Conservation (phyloP, 2,329 filamentous ascomycete species). For the Paecilomyces sp. region DNA sequence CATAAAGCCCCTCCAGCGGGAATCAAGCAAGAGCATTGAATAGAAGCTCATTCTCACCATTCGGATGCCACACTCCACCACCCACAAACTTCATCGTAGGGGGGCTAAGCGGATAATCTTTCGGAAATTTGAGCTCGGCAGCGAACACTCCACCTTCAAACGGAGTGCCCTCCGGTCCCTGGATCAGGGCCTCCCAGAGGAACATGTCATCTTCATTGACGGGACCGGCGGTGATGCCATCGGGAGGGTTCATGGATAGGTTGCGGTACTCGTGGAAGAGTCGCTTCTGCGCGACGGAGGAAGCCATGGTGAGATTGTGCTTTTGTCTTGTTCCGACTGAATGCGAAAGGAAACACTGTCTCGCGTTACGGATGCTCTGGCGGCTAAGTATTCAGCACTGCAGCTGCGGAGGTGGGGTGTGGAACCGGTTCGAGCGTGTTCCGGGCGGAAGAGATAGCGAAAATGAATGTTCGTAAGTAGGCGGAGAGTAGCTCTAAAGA, state of each 20-base stretch:
- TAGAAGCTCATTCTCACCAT: conserved; percentile 53
- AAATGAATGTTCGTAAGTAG: not conserved
- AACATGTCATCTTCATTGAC: conserved; percentile 92
- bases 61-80: conserved; percentile 86
- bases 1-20: not conserved
- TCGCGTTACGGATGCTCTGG: not conserved
- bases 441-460: not conserved
- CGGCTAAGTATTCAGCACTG: not conserved
- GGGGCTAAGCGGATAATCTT: conserved; percentile 93
- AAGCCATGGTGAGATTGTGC: conserved; percentile 27
- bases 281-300: conserved; percentile 58
- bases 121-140: conserved; percentile 88
- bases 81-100: conserved; percentile 94
- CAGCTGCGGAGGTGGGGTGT: not conserved
- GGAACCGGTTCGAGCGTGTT: not conserved
- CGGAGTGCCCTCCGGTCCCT: conserved; percentile 89
- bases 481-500: not conserved
- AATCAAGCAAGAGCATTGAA: not conserved
- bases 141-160: conserved; percentile 96
- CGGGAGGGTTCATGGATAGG: conserved; percentile 89
- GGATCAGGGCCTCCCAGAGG: conserved; percentile 92
- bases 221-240: conserved; percentile 92
- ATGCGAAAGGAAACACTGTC: not conserved
- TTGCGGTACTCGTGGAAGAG: conserved; percentile 95
- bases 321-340: not conserved